phyloP scores from a whole-genome alignment of 768 basidiomycete genomes.

The Kwoniella sp. region DNA sequence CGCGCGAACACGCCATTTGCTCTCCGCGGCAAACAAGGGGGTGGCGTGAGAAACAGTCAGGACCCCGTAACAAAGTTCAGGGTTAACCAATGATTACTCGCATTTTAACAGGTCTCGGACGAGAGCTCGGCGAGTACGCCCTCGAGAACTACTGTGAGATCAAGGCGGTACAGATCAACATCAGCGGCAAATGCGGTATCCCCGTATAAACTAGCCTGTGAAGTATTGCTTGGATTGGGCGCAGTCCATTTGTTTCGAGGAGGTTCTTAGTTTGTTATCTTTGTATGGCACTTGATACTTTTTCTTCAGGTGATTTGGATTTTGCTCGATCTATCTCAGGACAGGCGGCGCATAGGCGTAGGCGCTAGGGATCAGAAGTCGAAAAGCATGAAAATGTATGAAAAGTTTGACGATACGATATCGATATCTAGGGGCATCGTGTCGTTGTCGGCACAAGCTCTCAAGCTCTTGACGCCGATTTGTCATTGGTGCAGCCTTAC shows the following conservation, averaged over 20 bases:
- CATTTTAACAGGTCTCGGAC: constrained; percentile 61
- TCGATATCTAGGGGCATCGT: too few relatives aligned
- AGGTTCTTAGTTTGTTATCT: not conserved
- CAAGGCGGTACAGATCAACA: constrained; percentile 65
- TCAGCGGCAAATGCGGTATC: constrained; percentile 27
- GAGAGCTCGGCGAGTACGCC: constrained; percentile 79
- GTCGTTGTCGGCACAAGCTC: too few relatives aligned
- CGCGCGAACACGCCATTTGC: not conserved
- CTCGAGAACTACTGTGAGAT: constrained; percentile 63
- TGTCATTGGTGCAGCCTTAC: too few relatives aligned
- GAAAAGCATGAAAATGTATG: constrained; percentile 6
- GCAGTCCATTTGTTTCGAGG: not conserved
- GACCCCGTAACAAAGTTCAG: not conserved
- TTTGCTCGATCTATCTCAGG: too few relatives aligned
- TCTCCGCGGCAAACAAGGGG: not conserved
- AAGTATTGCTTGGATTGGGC: too few relatives aligned
- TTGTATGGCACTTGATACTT: too few relatives aligned
- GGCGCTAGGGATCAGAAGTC: constrained; percentile 8
- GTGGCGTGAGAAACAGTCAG: constrained; percentile 8
- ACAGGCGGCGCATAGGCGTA: too few relatives aligned
- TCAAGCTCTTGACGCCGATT: too few relatives aligned
- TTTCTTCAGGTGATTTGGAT: too few relatives aligned
- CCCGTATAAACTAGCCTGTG: constrained; percentile 11
- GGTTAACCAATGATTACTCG: not conserved
- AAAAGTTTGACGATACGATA: too few relatives aligned